These are phyloP conservation scores for Talaromyces trachyspermus DNA, from an alignment of 495 filamentous ascomycete genomes.

Conservation along the genomic window DNA sequence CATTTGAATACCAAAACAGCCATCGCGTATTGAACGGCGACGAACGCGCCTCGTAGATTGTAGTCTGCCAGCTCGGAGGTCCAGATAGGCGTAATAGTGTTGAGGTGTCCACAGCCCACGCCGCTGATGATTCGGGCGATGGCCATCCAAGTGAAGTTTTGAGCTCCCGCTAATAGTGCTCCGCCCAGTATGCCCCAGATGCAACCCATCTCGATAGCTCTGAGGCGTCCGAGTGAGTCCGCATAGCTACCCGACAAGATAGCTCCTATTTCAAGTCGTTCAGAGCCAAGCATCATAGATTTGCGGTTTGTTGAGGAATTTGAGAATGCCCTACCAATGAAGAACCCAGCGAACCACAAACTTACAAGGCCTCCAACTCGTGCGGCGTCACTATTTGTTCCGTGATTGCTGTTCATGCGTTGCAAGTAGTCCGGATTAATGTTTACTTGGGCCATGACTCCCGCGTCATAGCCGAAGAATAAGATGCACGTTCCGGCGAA, in stretches of 20 bases:
- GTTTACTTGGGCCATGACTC: constrained; percentile 34
- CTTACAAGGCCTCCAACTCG: constrained; percentile 20
- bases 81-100: constrained; percentile 31
- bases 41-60: constrained; percentile 15
- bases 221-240: constrained; percentile 39
- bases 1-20: constrained; percentile 23
- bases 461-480: constrained; percentile 33
- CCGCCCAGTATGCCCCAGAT: constrained; percentile 40
- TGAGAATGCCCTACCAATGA: constrained; percentile 13
- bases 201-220: constrained; percentile 37
- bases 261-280: constrained; percentile 3
- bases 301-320: constrained; percentile 4
- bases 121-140: constrained; percentile 43
- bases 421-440: constrained; percentile 27
- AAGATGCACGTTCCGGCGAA: constrained; percentile 22
- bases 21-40: constrained; percentile 17
- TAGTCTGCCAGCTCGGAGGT: constrained; percentile 32
- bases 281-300: constrained; percentile 1
- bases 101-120: constrained; percentile 40
- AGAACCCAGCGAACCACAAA: constrained; percentile 22
- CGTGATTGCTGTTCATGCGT: constrained; percentile 14
- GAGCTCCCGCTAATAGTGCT: constrained; percentile 35
- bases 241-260: constrained; percentile 27
- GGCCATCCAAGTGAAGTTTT: constrained; percentile 38
- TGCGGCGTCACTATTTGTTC: constrained; percentile 16